Base-by-base conservation (phyloP, 768 basidiomycete species). In the Hortiboletus campestris region DNA sequence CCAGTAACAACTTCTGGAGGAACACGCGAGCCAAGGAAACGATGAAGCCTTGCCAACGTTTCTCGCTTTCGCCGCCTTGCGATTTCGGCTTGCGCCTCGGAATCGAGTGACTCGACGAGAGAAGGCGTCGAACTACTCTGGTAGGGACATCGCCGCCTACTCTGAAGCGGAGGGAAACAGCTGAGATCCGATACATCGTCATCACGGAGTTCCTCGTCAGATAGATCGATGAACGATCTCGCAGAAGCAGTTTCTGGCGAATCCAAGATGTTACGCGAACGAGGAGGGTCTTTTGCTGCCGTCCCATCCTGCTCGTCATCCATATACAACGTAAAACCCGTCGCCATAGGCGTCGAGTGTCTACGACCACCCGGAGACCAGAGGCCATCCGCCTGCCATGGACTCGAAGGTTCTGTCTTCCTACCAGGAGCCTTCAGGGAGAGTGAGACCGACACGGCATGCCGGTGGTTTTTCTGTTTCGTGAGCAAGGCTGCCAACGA, bases 11-110 rank as follows among this genome's bases (percentile, higher is more conserved):
- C 80, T 59, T 83, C 80, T 14, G 80, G 68, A 9, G 91, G 91
- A 28, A 94, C 86, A 32, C 83, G 81, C 19, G 88, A 90, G n/a
- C 91, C 91, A 34, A 93, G 78, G 72, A 88, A 92, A 44, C 91
- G 88, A 71, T 93, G 89, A 5, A 94, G 79, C 68, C 85, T 92
- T 4, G 87, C 88, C 44, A 94, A 75, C 61, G 85, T 84, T 61
- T 89, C 88, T 48, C 91, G 79, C 71, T 87, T 90, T 57, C 82
- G 80, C 53, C 82, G 76, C 57, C 81, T 81, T 56, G 86, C 83
- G 20, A 82, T 81, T 47, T 90, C 88, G 17, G 74, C 79, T 56
- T 74, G 78, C 56, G 78, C 78, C 52, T 84, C 81, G 22, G 78
- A 73, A 46, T 79, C 73, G 65, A 83, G 63, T 48, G 73, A 75